Base-by-base conservation (phyloP, 352 stramenopile genomes). In the Globisporangium yorkense region DNA sequence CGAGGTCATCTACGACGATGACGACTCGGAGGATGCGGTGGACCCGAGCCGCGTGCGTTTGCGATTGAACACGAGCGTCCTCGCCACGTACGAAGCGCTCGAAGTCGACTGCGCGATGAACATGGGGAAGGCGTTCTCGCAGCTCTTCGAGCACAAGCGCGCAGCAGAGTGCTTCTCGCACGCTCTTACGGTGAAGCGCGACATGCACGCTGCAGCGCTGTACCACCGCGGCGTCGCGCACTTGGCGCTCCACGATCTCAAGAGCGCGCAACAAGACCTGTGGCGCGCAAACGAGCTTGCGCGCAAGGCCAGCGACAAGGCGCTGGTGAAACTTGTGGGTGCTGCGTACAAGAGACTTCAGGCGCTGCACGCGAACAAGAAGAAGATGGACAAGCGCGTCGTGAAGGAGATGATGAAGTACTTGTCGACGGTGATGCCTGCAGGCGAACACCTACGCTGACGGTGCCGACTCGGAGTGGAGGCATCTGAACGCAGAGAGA, bases 351-450 rank as follows among this genome's bases (percentile, higher is more conserved):
- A 87, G 65, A 77, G 72, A 13, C 65, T 94, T 46, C 78, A 92
- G 62, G 60, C 74, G 39, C 67, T 92, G 54, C 74, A 88, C 56
- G 67, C 72, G 5, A 86, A 77, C 62, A 90, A 88, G 56, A 94
- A 94, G 65, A 84, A 79, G 44, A 56, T 87, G 43, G 82, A 94
- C 68, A 89, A 89, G 65, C 87, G 80, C 54, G 59, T 91, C 45
- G 75, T 92, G 60, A 94, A 94, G 63, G 74, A 92, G 57, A 89
- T 94, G 78, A 67, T 94, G 29, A 72, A 68, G 40, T 94, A 94
- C 61, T 60, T 94, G 41, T 77, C 84, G 29, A 87, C 76, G 16
- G 79, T 94, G 8, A 48, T 48, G n/a, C 43, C 43, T 27, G 18
- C 43, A 16, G 41, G 41, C 2, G 41, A 46, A 27, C 24, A 27